Conservation (phyloP, 257 asterid species). For the Cruciata laevipes region DNA sequence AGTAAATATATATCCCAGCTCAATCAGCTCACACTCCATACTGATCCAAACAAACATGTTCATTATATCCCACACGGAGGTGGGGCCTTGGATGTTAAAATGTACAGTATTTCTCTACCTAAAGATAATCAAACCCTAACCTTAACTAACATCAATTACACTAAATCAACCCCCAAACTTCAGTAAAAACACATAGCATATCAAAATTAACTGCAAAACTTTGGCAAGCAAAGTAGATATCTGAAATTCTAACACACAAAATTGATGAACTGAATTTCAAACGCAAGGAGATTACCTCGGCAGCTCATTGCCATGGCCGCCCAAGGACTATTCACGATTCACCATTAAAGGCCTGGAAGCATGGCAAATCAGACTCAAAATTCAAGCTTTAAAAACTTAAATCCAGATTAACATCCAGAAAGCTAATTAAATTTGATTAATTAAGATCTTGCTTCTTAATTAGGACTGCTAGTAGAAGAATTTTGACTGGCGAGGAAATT, state of each 20-base stretch:
- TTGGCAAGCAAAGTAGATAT: background rate
- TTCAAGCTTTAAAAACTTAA: constrained; percentile 12
- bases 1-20: constrained; percentile 18
- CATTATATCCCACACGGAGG: background rate
- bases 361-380: constrained; percentile 17
- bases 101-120: background rate
- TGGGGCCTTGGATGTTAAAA: background rate
- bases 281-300: constrained; percentile 19
- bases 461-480: background rate
- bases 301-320: constrained; percentile 24
- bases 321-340: constrained; percentile 9
- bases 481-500: constrained; percentile 9
- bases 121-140: constrained; percentile 22
- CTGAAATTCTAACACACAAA: background rate
- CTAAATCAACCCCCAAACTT: background rate
- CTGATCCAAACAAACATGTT: background rate
- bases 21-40: constrained; percentile 1
- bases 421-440: background rate
- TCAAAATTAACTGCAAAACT: background rate
- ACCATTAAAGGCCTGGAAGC: constrained; percentile 16
- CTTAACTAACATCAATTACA: constrained; percentile 15
- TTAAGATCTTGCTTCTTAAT: background rate
- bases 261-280: constrained; percentile 4
- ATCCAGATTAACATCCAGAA: constrained; percentile 4
- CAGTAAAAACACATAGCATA: background rate